Conservation (phyloP, 495 filamentous ascomycete species). For the Glonium stellatum region DNA sequence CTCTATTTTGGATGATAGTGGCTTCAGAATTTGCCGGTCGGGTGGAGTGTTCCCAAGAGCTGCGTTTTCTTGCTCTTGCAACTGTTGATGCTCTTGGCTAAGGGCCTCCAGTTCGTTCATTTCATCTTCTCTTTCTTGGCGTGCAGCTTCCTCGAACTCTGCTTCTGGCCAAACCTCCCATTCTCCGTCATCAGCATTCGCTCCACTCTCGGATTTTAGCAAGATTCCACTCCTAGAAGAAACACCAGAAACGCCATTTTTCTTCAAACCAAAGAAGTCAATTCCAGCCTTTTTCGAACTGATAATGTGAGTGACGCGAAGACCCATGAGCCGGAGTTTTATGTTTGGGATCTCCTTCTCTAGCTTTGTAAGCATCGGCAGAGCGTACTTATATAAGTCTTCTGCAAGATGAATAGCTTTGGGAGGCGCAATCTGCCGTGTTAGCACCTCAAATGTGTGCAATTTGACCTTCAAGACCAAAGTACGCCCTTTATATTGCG, state of each 20-base stretch:
- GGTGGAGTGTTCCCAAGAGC: neutral
- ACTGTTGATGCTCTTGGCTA: constrained; percentile 49
- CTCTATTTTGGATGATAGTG: neutral
- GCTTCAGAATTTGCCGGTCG: neutral
- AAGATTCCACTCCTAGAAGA: constrained; percentile 1
- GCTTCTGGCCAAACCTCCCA: constrained; percentile 66
- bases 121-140: constrained; percentile 59
- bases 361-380: constrained; percentile 80
- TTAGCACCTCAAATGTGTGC: constrained; percentile 86
- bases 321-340: constrained; percentile 79
- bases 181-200: constrained; percentile 35
- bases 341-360: constrained; percentile 79
- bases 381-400: constrained; percentile 71
- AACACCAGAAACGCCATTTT: constrained; percentile 16
- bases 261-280: constrained; percentile 69
- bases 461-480: constrained; percentile 89
- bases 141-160: constrained; percentile 58
- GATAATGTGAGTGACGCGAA: constrained; percentile 79
- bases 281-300: constrained; percentile 69
- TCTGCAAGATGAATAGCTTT: constrained; percentile 65
- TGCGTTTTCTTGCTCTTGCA: neutral
- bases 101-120: constrained; percentile 56
- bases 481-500: constrained; percentile 81
- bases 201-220: constrained; percentile 1
- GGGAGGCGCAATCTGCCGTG: constrained; percentile 67